phyloP scores from a whole-genome alignment of 345 rosid genomes.

The Noccaea caerulescens region DNA sequence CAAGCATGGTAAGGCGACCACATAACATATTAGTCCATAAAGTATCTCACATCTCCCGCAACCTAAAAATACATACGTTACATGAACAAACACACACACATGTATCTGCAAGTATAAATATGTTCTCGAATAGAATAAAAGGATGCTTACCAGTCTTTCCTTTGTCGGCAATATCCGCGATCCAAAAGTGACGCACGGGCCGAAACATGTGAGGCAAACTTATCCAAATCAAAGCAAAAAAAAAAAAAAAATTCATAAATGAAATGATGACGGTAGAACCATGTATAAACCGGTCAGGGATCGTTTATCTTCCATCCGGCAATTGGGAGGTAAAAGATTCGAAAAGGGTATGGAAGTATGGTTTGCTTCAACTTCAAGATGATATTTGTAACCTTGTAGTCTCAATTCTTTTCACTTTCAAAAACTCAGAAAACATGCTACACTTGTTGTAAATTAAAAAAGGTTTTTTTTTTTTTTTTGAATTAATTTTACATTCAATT shows the following conservation, averaged over 20 bases:
- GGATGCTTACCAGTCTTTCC: conserved; percentile 50
- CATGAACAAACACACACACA: neutral
- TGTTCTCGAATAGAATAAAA: neutral
- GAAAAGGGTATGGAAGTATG: too few relatives aligned
- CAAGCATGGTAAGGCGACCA: conserved; percentile 57
- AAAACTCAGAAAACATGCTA: too few relatives aligned
- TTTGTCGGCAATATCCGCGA: conserved; percentile 66
- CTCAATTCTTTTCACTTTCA: too few relatives aligned
- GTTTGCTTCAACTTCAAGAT: too few relatives aligned
- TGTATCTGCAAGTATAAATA: neutral
- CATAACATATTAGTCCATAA: conserved; percentile 46
- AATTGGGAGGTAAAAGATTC: too few relatives aligned
- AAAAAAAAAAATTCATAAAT: neutral
- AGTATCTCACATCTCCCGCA: conserved; percentile 57
- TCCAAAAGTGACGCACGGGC: conserved; percentile 49
- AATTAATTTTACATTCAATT: too few relatives aligned
- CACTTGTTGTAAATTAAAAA: too few relatives aligned
- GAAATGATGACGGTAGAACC: neutral
- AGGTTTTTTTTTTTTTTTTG: too few relatives aligned
- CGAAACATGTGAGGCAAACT: conserved; percentile 34
- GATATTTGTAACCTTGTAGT: too few relatives aligned
- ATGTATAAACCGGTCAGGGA: too few relatives aligned
- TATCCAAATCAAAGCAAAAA: conserved; percentile 2
- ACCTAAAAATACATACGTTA: conserved; percentile 39
- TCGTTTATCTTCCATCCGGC: too few relatives aligned